Evolutionary conservation across 106 monocot species (phyloP).

Genomic region (Platanthera zijinensis): DNA sequence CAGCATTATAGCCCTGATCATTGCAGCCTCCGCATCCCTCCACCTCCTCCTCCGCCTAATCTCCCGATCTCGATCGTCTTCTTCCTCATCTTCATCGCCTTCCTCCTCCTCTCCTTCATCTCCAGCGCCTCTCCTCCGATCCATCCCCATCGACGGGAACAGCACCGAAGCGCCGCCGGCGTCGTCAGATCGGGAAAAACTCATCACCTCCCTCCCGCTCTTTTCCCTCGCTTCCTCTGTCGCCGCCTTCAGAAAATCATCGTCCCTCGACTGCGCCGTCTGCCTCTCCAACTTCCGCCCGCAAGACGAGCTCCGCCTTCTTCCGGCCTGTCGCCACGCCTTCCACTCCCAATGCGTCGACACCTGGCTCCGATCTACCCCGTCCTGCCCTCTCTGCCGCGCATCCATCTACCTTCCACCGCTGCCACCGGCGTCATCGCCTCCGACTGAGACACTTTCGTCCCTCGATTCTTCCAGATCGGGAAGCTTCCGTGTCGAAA

Average conservation of each 20-base stretch:
- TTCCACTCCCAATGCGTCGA: conserved; percentile 91
- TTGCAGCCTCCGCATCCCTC: conserved; percentile 44
- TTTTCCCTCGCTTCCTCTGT: conserved; percentile 63
- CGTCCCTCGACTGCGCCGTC: conserved; percentile 80
- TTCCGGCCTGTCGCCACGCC: conserved; percentile 90
- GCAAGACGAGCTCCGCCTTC: conserved; percentile 77
- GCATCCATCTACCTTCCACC: conserved; percentile 28
- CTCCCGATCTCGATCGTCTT: conserved; percentile 20
- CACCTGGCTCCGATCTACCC: conserved; percentile 78
- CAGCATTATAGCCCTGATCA: conserved; percentile 46
- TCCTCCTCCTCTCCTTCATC: conserved; percentile 24
- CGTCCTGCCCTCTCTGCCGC: conserved; percentile 91
- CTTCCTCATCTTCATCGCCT: conserved; percentile 27
- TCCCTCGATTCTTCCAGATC: conserved; percentile 6
- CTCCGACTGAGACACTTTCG: neutral
- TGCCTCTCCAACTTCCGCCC: conserved; percentile 69
- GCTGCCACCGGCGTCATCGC: neutral
- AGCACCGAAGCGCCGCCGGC: neutral
- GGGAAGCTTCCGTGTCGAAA: conserved; percentile 69
- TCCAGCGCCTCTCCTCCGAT: neutral
- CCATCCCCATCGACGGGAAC: conserved; percentile 1
- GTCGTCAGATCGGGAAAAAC: conserved; percentile 17
- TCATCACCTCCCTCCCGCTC: conserved; percentile 70
- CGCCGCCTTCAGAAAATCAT: conserved; percentile 26
- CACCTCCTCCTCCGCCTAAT: conserved; percentile 60